Base-by-base conservation (phyloP, 2,329 filamentous ascomycete species). In the Talaromyces sp. region DNA sequence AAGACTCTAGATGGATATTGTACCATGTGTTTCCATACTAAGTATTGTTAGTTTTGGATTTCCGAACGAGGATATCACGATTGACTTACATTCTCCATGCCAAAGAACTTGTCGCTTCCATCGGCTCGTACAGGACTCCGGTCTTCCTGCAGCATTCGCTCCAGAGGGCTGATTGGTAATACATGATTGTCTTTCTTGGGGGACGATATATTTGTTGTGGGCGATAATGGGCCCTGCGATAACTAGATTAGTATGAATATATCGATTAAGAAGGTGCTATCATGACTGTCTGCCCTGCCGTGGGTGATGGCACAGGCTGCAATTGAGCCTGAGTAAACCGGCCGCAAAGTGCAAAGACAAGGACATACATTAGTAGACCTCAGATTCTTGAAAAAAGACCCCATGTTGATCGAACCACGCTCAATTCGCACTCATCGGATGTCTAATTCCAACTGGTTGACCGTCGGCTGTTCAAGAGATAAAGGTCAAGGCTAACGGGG, bases 21-120 rank as follows among this genome's bases (percentile, higher is more conserved):
- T 90, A 97, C 93, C 94, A 98, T 76, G 94, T 98, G 76, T 97
- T 98, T 75, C 94, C 94, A 81, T 97, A 97, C 93, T 97, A 78
- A 62, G 60, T 19, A 67, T 75, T 66, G 67, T 74, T 66, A 75
- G 70, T 68, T 56, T 41, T 52, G 62, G 13, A 43, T 4, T 16
- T 10, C 13, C 4, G 27, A 31, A 33, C 14, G 14, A 31, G 27
- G 4, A 45, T 22, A 10, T 33, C 2, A 8, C 22, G 4, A 14
- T 7, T 19, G 9, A 83, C 91, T 80, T 84, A 98, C 94, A 81
- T 99, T 99, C 80, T 99, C 95, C 77, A 98, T 90, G 16, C 95
- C 95, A 80, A 96, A 98, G 82, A 97, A 99, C 82, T 97, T 96
- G 82, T 98, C 95, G 76, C 91, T 97, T 62, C 95, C 95, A 79